Conservation (phyloP, 2,329 filamentous ascomycete genomes). For the Didymella segeticola region DNA sequence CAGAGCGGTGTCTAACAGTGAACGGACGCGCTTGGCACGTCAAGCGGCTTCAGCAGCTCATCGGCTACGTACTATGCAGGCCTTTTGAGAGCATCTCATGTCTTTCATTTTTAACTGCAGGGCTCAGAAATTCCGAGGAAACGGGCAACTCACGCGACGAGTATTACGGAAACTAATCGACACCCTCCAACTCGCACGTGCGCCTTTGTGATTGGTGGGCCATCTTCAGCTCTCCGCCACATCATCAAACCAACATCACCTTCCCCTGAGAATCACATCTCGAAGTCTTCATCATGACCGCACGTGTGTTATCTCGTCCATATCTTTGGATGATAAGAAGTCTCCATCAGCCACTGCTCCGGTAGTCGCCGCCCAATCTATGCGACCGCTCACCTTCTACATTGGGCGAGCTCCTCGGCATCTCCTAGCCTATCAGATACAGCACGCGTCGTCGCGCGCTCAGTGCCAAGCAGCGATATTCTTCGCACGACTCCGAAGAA, state of each 20-base stretch:
- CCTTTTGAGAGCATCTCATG: too few species aligned
- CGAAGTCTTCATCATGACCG: not conserved
- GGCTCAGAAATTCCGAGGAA: not conserved
- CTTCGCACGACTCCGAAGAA: constrained; percentile 16
- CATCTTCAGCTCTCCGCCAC: constrained; percentile 2
- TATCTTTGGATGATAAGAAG: constrained; percentile 14
- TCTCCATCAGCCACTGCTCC: constrained; percentile 11
- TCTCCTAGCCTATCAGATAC: constrained; percentile 16
- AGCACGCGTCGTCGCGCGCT: constrained; percentile 13
- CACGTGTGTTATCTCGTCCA: constrained; percentile 18
- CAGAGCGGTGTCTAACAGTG: too few species aligned
- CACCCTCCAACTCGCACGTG: not conserved
- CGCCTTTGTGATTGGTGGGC: constrained; percentile 1
- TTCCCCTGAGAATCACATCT: constrained; percentile 1
- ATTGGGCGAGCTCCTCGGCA: constrained; percentile 12
- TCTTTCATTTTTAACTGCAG: too few species aligned
- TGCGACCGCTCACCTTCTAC: constrained; percentile 12
- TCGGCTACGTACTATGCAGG: too few species aligned
- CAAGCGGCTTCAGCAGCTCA: too few species aligned
- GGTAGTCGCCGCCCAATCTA: constrained; percentile 17
- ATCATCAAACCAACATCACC: not conserved
- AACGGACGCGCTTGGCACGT: too few species aligned
- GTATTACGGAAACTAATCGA: not conserved
- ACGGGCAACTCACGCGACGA: not conserved
- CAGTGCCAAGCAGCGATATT: constrained; percentile 13